Evolutionary conservation across 345 rosid species (phyloP), one percentile per base, ranked within the genome.

Genomic region (Streptanthus diversifolius): DNA sequence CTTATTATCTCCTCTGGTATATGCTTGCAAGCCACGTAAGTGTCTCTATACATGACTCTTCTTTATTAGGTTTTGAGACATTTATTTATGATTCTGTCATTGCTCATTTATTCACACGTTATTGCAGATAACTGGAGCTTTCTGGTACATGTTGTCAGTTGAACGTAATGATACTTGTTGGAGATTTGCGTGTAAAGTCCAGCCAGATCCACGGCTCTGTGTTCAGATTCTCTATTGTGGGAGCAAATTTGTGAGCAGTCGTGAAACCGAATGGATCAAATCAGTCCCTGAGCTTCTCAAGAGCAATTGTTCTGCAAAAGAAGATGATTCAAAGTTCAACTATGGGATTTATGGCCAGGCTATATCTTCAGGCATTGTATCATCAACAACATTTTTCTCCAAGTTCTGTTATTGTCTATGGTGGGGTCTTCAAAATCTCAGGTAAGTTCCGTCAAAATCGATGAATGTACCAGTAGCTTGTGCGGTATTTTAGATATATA

Each of bases 371-470:
- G 84, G 80, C 44, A 90, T 87, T 75, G 81, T 83, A 54, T 40
- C 82, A 1, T 84, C 93, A 9, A 71, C 81, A 27, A 30, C 54
- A 7, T 85, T 92, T 48, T 52, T 82, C 81, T 64, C 88, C 15
- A 90, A 87, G 73, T 90, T 90, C 77, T 84, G 81, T 56, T 90
- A 85, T 79, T 92, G 96, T 67, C 86, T 90, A 8, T 90, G 98
- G 98, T 92, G 96, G 96, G 98, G 98, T 27, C 81, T 92, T 47
- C 96, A 92, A 76, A 92, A 92, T 74, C 75, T 90, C 80, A 92
- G 97, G 97, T 91, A 72, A 41, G 12, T 27, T 49, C 33, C 3
- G 14, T 48, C 27, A 3, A 71, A 71, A 3, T 36, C 5, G 5
- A 52, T 2, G 47, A 66, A n/a, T 51, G 7, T 5, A 48, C 53